Percentiles rank a stretch among this genome's conserved stretches.
Conservation (phyloP, 345 rosid species). For the Adansonia digitata region DNA sequence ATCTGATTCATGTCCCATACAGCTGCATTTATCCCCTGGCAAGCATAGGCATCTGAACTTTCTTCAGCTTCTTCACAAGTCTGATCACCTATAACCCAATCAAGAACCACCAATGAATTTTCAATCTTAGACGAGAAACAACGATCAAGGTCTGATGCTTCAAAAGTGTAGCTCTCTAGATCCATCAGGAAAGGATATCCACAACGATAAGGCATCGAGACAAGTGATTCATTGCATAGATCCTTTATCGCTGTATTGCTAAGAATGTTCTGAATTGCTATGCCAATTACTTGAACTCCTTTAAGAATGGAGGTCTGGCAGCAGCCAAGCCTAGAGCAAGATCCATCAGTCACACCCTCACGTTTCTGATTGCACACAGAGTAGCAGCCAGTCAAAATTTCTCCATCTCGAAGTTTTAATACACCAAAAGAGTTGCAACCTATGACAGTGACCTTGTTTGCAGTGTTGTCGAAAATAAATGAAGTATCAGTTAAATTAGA, state of each 20-base stretch:
- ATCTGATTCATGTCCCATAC: neutral
- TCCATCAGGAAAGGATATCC: conserved; percentile 17
- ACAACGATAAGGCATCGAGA: neutral
- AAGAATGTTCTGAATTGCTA: neutral
- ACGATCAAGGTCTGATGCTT: neutral
- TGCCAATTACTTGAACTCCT: neutral
- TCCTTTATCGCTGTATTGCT: neutral
- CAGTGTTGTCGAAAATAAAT: neutral
- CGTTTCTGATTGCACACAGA: neutral
- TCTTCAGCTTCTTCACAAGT: neutral
- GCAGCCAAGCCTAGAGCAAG: conserved; percentile 7
- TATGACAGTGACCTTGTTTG: neutral
- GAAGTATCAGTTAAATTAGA: neutral
- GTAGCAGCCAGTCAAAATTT: neutral
- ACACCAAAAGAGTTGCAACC: conserved; percentile 8
- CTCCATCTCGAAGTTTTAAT: neutral
- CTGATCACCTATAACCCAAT: neutral
- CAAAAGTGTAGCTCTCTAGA: neutral
- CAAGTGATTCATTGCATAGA: neutral
- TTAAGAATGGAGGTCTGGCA: neutral
- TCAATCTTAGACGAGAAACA: neutral
- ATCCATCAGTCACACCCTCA: neutral
- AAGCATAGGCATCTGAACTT: neutral
- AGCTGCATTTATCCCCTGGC: neutral
- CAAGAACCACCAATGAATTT: neutral